Conservation (phyloP, 1,284 basidiomycete genomes). For the Marasmius tenuissimus region DNA sequence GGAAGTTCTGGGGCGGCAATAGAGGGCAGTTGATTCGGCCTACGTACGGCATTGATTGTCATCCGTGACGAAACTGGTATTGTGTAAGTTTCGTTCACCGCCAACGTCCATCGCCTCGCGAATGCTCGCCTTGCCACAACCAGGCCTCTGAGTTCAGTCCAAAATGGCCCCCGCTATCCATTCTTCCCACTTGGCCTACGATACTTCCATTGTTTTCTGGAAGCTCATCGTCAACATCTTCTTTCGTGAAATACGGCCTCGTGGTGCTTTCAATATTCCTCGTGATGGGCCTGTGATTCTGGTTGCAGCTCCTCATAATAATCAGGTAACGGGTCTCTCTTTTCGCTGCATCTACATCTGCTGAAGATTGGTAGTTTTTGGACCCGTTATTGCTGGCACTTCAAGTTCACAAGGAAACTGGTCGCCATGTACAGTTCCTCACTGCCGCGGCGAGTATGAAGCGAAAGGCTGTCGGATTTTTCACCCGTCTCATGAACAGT, state of each 20-base stretch:
- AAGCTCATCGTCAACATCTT: slow-evolving; percentile 90
- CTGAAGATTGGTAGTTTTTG: slow-evolving; percentile 68
- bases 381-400: slow-evolving; percentile 90
- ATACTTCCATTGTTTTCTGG: slow-evolving; percentile 76
- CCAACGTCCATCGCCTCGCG: background rate
- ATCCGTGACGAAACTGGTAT: too few species aligned
- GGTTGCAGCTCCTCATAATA: slow-evolving; percentile 95
- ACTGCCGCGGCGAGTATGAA: slow-evolving; percentile 94
- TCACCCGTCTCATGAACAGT: slow-evolving; percentile 85
- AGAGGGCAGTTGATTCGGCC: too few species aligned
- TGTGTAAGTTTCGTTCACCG: background rate
- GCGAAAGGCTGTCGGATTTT: slow-evolving; percentile 79
- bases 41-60: too few species aligned
- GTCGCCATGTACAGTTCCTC: slow-evolving; percentile 85
- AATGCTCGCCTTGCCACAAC: slow-evolving; percentile 2
- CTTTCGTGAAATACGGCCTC: slow-evolving; percentile 94
- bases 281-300: slow-evolving; percentile 93
- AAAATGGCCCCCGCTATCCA: slow-evolving; percentile 21
- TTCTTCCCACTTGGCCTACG: slow-evolving; percentile 41
- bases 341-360: slow-evolving; percentile 3
- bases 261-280: slow-evolving; percentile 96
- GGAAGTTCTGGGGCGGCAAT: too few species aligned
- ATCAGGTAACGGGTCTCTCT: slow-evolving; percentile 63
- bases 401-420: slow-evolving; percentile 86
- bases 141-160: slow-evolving; percentile 15